Base-by-base conservation (phyloP, 257 asterid species). In the Forsythia suspensa region DNA sequence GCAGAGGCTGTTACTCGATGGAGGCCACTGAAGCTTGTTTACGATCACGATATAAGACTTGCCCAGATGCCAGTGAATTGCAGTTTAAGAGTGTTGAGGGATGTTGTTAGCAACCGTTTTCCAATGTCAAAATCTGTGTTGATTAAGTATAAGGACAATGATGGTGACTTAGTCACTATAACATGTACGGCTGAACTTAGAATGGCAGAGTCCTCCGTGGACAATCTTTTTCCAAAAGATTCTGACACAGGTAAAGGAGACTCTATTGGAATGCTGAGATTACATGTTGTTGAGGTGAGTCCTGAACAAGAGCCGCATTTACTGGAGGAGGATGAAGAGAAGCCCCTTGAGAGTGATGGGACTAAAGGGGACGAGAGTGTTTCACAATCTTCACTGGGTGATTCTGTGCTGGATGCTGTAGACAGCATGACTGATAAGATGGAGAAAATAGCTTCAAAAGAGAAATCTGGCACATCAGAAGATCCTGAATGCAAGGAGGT, bases 271-370 rank as follows among this genome's bases (percentile, higher is more conserved):
- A 78, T 85, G 91, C 77, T 93, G 86, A 91, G 92, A 85, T 81
- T 95, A 91, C 94, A 95, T 73, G 75, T 95, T 78, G 98, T 93
- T 73, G 99, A 95, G 85, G 98, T 95, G 83, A 84, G 92, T 80
- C 95, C 97, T 8, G 98, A 95, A 89, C 98, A 95, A 72, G 99
- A 93, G 85, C 99, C 98, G 1, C 92, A 92, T 42, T 51, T 92
- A 75, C 39, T 87, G 66, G 97, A 92, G 80, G 97, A 88, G 81
- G 99, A 91, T 72, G 99, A 88, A 77, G 96, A 91, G 85, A 90
- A 85, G 79, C 89, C 87, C 73, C 65, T 80, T 38, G 94, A 89
- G 79, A 77, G 13, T 38, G 92, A 82, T 71, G 57, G 38, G 9
- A 74, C 57, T 78, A 88, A 88, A 87, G 91, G 46, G 72, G 94